Conservation (phyloP, 2,329 filamentous ascomycete species). For the Furcasterigmium furcatum region DNA sequence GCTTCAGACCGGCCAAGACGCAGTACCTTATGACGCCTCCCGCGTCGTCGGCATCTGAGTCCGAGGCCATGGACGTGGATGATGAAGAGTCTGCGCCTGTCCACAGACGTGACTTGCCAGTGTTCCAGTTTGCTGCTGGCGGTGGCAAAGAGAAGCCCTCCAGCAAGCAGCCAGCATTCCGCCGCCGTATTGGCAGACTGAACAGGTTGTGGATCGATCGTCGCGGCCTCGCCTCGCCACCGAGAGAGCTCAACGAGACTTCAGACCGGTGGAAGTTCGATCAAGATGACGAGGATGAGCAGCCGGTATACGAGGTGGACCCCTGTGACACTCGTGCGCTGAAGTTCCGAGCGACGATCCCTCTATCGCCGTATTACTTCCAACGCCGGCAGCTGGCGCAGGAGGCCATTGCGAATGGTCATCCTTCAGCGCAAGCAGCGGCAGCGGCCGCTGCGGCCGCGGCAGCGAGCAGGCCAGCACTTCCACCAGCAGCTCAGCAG, state of each 20-base stretch:
- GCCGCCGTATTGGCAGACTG: slow-evolving; percentile 79
- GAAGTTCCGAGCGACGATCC: slow-evolving; percentile 59
- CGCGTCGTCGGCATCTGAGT: slow-evolving; percentile 50
- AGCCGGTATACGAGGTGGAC: slow-evolving; percentile 72
- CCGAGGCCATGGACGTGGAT: slow-evolving; percentile 49
- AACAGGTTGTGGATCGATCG: slow-evolving; percentile 88
- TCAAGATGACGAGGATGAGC: slow-evolving; percentile 79
- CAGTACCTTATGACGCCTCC: slow-evolving; percentile 68
- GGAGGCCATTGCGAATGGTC: slow-evolving; percentile 15
- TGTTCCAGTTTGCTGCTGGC: slow-evolving; percentile 42
- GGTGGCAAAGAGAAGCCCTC: slow-evolving; percentile 35
- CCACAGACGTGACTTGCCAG: slow-evolving; percentile 15
- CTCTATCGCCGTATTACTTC: slow-evolving; percentile 40
- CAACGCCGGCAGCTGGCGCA: slow-evolving; percentile 30
- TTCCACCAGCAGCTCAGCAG: slow-evolving; percentile 15
- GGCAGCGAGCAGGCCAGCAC: slow-evolving; percentile 12
- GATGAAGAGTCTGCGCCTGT: slow-evolving; percentile 31
- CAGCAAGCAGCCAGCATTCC: slow-evolving; percentile 61
- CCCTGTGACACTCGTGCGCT: slow-evolving; percentile 60
- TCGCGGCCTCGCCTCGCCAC: slow-evolving; percentile 58
- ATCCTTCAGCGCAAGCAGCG: slow-evolving; percentile 6
- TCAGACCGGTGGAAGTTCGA: slow-evolving; percentile 83
- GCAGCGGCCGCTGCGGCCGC: no score
- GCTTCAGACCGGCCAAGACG: slow-evolving; percentile 70
- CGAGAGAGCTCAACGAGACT: slow-evolving; percentile 40